Conservation (phyloP, 768 basidiomycete species). For the Boletellus sp. region DNA sequence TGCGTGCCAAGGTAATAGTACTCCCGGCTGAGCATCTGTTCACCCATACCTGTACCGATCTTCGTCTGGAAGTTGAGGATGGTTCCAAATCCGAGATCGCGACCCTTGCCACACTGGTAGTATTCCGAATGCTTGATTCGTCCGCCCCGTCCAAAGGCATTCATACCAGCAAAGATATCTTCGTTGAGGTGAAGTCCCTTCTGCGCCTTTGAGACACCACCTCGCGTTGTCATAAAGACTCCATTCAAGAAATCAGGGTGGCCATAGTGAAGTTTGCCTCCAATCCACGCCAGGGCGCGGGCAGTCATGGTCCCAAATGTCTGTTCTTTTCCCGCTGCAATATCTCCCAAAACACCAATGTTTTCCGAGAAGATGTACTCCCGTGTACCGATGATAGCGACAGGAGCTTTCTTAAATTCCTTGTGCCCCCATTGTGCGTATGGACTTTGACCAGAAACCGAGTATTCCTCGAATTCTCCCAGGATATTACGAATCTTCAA, state of each 20-base stretch:
- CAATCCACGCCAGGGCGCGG: conserved; percentile 92
- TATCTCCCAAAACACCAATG: conserved; percentile 97
- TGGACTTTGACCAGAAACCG: conserved; percentile 86
- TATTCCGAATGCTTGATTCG: conserved; percentile 99
- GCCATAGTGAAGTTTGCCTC: conserved; percentile 97
- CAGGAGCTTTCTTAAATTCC: conserved; percentile 85
- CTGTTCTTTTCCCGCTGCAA: conserved; percentile 99
- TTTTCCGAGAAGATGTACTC: conserved; percentile 99
- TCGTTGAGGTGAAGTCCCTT: conserved; percentile 98
- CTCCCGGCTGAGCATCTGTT: conserved; percentile 99
- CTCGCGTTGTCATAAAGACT: conserved; percentile 97
- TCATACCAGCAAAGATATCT: conserved; percentile 99
- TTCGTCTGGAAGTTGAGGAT: conserved; percentile 99
- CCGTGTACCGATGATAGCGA: conserved; percentile 96
- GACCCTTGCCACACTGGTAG: conserved; percentile 98
- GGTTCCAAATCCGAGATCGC: conserved; percentile 98
- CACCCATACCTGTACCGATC: conserved; percentile 99
- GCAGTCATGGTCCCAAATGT: conserved; percentile 99
- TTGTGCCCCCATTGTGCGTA: conserved; percentile 96
- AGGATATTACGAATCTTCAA: conserved; percentile 97
- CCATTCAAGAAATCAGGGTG: conserved; percentile 99
- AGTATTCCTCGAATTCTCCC: conserved; percentile 96
- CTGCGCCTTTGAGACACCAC: conserved; percentile 98
- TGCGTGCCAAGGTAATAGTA: conserved; percentile 99
- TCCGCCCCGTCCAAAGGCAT: conserved; percentile 95